Evolutionary conservation across 257 asterid genomes (phyloP).

Genomic region (Gardenia jasminoides): DNA sequence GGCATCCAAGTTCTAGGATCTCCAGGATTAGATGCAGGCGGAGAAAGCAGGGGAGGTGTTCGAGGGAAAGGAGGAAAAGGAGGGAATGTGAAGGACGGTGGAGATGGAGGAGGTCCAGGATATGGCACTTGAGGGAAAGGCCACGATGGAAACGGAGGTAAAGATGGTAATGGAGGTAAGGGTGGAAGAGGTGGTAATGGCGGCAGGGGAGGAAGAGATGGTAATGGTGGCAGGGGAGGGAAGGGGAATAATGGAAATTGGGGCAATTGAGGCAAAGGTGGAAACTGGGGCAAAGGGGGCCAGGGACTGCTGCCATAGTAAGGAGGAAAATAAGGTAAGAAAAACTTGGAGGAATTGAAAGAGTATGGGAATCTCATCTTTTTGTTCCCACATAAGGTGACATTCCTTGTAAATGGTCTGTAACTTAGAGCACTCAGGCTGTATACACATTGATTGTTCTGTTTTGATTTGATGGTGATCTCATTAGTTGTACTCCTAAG

Average conservation of each 20-base stretch:
- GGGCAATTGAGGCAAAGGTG: conserved; percentile 25
- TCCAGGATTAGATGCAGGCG: conserved; percentile 16
- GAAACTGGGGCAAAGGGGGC: conserved; percentile 29
- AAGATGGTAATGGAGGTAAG: neutral
- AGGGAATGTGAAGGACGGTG: conserved; percentile 10
- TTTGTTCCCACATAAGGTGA: conserved; percentile 25
- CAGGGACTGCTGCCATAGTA: conserved; percentile 10
- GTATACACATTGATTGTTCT: conserved; percentile 30
- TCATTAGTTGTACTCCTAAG: conserved; percentile 21
- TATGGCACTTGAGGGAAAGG: conserved; percentile 12
- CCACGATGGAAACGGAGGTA: conserved; percentile 10
- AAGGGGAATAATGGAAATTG: conserved; percentile 16
- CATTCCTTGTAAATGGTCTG: conserved; percentile 22
- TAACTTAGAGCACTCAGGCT: conserved; percentile 28
- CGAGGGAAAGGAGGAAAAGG: conserved; percentile 2
- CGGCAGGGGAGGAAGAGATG: conserved; percentile 11
- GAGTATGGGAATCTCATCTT: conserved; percentile 6
- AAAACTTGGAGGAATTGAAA: conserved; percentile 27
- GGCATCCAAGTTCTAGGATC: conserved; percentile 30
- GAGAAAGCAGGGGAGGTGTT: neutral
- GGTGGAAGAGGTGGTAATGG: conserved; percentile 12
- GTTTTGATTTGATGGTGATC: conserved; percentile 29
- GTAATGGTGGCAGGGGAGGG: conserved; percentile 16
- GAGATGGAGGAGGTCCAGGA: conserved; percentile 15
- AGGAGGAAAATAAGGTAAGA: conserved; percentile 30